phyloP scores from a whole-genome alignment of 371 early-diverging fungal genomes.

The Phascolomyces articulosus region DNA sequence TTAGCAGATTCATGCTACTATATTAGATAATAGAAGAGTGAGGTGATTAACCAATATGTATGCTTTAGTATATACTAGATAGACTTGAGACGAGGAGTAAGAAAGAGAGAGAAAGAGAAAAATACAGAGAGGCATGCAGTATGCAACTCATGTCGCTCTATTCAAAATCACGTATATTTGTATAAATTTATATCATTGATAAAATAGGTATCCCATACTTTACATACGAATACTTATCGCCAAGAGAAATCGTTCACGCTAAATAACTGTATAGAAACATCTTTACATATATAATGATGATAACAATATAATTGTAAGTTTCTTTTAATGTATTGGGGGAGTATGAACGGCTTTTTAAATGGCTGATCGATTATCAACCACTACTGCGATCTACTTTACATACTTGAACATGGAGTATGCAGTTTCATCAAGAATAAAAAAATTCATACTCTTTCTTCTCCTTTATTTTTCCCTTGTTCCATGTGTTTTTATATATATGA shows the following conservation, averaged over 20 bases:
- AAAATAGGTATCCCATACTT: not conserved
- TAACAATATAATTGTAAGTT: not conserved
- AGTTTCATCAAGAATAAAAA: not conserved
- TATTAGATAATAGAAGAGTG: too few species aligned
- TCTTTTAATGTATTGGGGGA: not conserved
- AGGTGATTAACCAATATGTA: too few species aligned
- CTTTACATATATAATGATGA: not conserved
- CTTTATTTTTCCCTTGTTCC: too few species aligned
- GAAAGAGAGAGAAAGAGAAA: not conserved
- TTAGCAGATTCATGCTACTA: too few species aligned
- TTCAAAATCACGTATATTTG: not conserved
- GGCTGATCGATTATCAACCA: slow-evolving; percentile 1
- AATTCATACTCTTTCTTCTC: too few species aligned
- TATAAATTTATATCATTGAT: too few species aligned
- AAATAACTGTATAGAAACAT: not conserved
- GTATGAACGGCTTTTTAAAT: too few species aligned
- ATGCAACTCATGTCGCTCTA: slow-evolving; percentile 7
- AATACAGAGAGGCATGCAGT: not conserved
- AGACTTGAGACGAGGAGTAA: too few species aligned
- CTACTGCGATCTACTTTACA: slow-evolving; percentile 6
- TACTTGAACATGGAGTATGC: too few species aligned
- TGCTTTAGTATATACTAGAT: too few species aligned
- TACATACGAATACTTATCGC: too few species aligned
- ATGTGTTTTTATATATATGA: too few species aligned
- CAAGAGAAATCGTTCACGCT: not conserved